phyloP scores from a whole-genome alignment of 441 rosid genomes.

The Populus hybrid region DNA sequence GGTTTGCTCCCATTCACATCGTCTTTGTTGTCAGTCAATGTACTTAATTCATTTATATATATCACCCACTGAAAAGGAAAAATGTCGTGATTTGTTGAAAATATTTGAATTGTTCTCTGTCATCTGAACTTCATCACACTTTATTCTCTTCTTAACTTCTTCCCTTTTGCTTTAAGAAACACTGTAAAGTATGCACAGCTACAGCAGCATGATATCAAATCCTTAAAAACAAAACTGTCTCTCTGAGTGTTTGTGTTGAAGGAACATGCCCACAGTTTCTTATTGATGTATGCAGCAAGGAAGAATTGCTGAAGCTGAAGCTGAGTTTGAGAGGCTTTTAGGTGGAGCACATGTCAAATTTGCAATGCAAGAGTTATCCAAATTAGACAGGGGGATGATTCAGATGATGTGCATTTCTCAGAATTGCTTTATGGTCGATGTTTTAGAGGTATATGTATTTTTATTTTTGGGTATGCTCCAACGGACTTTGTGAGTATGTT shows the following conservation, averaged over 20 bases:
- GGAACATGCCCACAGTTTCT: slow-evolving; percentile 13
- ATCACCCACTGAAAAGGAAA: slow-evolving; percentile 1
- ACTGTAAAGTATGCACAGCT: neutral
- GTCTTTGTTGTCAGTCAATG: neutral
- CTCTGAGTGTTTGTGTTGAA: slow-evolving; percentile 8
- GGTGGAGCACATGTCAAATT: slow-evolving; percentile 72
- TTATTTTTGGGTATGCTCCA: slow-evolving; percentile 13
- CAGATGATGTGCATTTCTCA: slow-evolving; percentile 54
- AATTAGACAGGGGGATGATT: slow-evolving; percentile 62
- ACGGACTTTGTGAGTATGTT: slow-evolving; percentile 7
- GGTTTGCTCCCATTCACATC: slow-evolving; percentile 38
- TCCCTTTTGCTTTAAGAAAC: neutral
- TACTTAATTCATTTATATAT: neutral
- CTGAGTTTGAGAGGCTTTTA: slow-evolving; percentile 76
- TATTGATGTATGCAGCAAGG: slow-evolving; percentile 60
- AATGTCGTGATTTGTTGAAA: neutral
- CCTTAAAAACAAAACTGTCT: neutral
- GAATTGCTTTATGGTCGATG: slow-evolving; percentile 77
- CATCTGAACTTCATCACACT: neutral
- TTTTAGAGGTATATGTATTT: slow-evolving; percentile 61
- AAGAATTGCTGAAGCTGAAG: slow-evolving; percentile 75
- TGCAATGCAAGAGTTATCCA: slow-evolving; percentile 76
- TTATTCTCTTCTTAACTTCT: neutral
- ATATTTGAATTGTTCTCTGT: neutral
- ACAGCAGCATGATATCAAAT: neutral